Conservation (phyloP, 805 yeast species). For the Yamadazyma philogaea region DNA sequence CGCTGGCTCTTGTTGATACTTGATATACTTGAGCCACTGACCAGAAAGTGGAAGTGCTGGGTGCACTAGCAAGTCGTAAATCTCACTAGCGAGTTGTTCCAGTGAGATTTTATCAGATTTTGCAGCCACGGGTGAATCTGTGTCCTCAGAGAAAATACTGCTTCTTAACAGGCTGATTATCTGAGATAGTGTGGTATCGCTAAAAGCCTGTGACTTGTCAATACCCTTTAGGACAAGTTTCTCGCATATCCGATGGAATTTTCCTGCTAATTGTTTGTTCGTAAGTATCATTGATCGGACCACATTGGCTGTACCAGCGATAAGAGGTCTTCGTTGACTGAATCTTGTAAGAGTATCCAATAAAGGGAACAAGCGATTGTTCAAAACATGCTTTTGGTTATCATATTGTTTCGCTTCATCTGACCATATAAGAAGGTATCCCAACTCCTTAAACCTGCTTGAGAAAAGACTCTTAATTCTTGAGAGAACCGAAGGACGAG, state of each 20-base stretch:
- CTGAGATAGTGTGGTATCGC: conserved; percentile 11
- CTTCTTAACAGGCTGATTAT: conserved; percentile 8
- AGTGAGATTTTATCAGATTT: neutral
- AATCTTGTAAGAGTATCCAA: conserved; percentile 13
- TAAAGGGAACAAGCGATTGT: conserved; percentile 10
- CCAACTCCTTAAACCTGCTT: conserved; percentile 13
- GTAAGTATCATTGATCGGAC: conserved; percentile 4
- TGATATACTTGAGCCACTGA: conserved; percentile 5
- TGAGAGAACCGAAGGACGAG: conserved; percentile 4
- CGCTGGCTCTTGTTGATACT: conserved; percentile 18
- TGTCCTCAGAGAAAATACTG: conserved; percentile 1
- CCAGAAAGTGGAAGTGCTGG: conserved; percentile 5
- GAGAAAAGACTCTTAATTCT: conserved; percentile 10
- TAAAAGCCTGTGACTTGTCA: conserved; percentile 11
- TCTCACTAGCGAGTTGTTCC: conserved; percentile 13
- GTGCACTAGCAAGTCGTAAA: conserved; percentile 14
- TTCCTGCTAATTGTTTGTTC: conserved; percentile 5
- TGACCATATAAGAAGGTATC: conserved; percentile 13
- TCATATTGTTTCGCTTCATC: conserved; percentile 8
- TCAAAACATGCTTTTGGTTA: conserved; percentile 6
- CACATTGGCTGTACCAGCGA: conserved; percentile 5
- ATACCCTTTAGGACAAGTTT: conserved; percentile 11
- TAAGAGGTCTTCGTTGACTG: conserved; percentile 12
- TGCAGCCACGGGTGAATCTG: neutral
- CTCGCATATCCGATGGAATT: conserved; percentile 12